Evolutionary conservation across 2,329 filamentous ascomycete species (phyloP).

Genomic region (Pseudocercospora eumusae): DNA sequence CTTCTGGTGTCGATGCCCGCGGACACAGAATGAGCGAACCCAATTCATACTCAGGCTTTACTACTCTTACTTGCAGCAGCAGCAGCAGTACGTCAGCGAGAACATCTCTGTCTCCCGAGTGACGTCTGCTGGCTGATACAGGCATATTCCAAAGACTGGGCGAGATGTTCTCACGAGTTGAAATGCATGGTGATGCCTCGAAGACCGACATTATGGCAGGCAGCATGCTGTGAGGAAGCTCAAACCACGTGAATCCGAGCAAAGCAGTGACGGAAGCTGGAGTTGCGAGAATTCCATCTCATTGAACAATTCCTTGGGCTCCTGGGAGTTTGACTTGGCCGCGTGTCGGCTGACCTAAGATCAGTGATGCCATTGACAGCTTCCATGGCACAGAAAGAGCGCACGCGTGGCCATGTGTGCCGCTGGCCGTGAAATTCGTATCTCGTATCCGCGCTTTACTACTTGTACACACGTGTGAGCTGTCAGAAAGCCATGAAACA

Average conservation of each 20-base stretch:
- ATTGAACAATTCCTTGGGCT: background rate
- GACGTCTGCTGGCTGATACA: background rate
- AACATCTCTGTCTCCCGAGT: background rate
- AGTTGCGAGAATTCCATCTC: background rate
- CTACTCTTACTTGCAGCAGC: background rate
- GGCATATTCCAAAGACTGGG: no score
- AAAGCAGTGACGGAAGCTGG: background rate
- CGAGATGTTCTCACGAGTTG: background rate
- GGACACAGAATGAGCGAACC: conserved; percentile 1
- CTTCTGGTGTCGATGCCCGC: background rate
- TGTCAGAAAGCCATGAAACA: background rate
- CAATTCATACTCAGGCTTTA: background rate
- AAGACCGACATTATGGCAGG: background rate
- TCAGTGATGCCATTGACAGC: no score
- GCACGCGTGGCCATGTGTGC: background rate
- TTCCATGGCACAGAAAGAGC: no score
- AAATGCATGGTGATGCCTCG: background rate
- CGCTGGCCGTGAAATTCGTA: background rate
- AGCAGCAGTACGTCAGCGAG: conserved; percentile 3
- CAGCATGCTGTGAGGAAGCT: background rate
- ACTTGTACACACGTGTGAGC: background rate
- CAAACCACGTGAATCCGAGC: background rate
- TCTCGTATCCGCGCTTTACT: background rate
- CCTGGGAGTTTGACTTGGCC: no score
- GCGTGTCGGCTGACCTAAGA: no score